Evolutionary conservation across 2,329 filamentous ascomycete species (phyloP), one percentile per base, ranked within the genome.

Genomic region (Phaeomoniella chlamydospora): DNA sequence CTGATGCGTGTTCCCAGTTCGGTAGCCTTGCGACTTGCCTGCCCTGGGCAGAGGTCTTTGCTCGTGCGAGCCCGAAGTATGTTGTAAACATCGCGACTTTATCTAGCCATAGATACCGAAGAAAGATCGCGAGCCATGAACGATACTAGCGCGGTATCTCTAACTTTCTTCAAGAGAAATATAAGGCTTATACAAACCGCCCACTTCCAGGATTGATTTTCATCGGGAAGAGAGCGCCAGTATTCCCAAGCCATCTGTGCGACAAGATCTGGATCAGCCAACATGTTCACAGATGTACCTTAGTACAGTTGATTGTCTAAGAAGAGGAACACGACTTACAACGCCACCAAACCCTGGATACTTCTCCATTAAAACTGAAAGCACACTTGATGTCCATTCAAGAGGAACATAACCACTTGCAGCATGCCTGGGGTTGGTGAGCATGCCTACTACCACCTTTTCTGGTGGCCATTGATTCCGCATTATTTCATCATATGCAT

Each of bases 311-410:
- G n/a, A n/a, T n/a, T n/a, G n/a, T n/a, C n/a, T n/a, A n/a, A n/a
- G n/a, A n/a, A n/a, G n/a, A n/a, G n/a, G n/a, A n/a, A n/a, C 30
- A 87, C 87, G 94, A 2, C 85, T 85, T 77, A 90, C 90, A 4
- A 94, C 76, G 1, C 87, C 87, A 1, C 86, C 87, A 53, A 94
- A 90, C 1, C 62, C 61, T 1, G 72, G 70, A 47, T 82, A 82
- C 39, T 66, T 66, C 22, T 70, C 61, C 22, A 68, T 59, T 43
- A 86, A 51, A 29, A 64, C 51, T 18, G 65, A 64, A 31, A 85
- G 53, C 14, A 79, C 72, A 13, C 63, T 59, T 9, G 66, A 64
- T 15, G 83, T 57, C 11, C 65, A 54, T 32, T 70, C 65, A 39
- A 74, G 68, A 1, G 70, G 64, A 2, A 87, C 74, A 52, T 65